These are phyloP conservation scores for Cyberlindnera samutprakarnensis DNA, from an alignment of 805 yeast genomes.

Conservation along the genomic window DNA sequence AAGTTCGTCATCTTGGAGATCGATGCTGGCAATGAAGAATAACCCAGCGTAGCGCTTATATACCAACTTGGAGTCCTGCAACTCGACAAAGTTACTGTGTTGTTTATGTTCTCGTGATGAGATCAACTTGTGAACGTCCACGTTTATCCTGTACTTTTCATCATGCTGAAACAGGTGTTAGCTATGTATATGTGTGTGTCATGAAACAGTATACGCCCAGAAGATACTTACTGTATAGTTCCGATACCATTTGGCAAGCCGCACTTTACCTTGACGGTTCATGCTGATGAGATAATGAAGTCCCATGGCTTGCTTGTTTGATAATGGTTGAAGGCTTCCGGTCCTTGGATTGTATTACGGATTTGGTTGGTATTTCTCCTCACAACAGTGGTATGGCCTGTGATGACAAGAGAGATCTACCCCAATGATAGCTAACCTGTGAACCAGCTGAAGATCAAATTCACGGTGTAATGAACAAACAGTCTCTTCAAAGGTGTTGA, in stretches of 20 bases:
- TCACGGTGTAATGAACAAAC: no score
- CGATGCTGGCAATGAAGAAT: slow-evolving; percentile 80
- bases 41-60: slow-evolving; percentile 90
- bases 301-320: slow-evolving; percentile 41
- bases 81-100: slow-evolving; percentile 77
- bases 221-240: slow-evolving; percentile 29
- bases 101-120: slow-evolving; percentile 78
- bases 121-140: slow-evolving; percentile 70
- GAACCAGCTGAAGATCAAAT: no score
- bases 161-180: slow-evolving; percentile 30
- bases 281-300: slow-evolving; percentile 75
- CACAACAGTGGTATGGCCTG: no score
- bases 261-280: slow-evolving; percentile 89
- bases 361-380: no score
- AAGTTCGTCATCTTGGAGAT: slow-evolving; percentile 73
- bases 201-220: no score
- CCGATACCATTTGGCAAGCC: slow-evolving; percentile 75
- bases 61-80: slow-evolving; percentile 59
- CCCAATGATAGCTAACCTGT: no score
- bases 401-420: no score
- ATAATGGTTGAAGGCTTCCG: no score
- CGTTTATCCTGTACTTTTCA: slow-evolving; percentile 40
- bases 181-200: not conserved
- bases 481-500: no score
- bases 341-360: no score